These are phyloP conservation scores for Colletotrichum sp. DNA, from an alignment of 2,329 filamentous ascomycete genomes.

Conservation along the genomic window DNA sequence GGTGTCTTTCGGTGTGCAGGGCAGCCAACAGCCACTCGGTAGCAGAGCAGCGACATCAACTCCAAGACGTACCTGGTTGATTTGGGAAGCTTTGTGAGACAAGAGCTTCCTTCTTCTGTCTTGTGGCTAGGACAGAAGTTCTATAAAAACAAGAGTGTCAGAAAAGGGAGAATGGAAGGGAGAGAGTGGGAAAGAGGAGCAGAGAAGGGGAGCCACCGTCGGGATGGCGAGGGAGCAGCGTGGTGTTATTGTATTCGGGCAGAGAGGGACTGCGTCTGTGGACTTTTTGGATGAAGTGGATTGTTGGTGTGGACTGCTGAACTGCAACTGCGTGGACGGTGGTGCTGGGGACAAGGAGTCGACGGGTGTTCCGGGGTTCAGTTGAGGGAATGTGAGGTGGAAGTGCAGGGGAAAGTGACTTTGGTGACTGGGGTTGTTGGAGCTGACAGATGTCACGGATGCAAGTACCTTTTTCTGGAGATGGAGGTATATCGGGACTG, in stretches of 20 bases:
- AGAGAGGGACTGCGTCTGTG: background rate
- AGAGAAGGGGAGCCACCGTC: background rate
- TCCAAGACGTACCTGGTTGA: conserved; percentile 8
- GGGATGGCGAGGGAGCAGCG: background rate
- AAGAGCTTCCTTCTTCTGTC: conserved; percentile 20
- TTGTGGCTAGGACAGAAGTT: conserved; percentile 13
- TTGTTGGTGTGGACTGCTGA: background rate
- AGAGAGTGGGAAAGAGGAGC: conserved; percentile 16
- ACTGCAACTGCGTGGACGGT: background rate
- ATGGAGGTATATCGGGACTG: conserved; percentile 8
- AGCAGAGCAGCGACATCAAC: background rate
- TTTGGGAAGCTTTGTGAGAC: conserved; percentile 8
- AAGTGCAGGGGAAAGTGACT: background rate
- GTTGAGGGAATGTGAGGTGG: background rate
- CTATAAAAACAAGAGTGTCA: conserved; percentile 10
- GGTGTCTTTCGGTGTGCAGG: background rate
- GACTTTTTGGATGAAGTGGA: background rate
- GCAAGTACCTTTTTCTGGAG: conserved; percentile 18
- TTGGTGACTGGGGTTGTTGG: background rate
- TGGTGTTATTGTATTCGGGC: conserved; percentile 18
- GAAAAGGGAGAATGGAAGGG: conserved; percentile 20
- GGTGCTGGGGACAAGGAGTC: background rate
- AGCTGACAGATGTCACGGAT: background rate
- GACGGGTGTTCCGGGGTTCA: conserved; percentile 18
- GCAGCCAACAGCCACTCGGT: background rate